Evolutionary conservation across 2,329 filamentous ascomycete genomes (phyloP).

Genomic region (Huntiella bhutanensis): DNA sequence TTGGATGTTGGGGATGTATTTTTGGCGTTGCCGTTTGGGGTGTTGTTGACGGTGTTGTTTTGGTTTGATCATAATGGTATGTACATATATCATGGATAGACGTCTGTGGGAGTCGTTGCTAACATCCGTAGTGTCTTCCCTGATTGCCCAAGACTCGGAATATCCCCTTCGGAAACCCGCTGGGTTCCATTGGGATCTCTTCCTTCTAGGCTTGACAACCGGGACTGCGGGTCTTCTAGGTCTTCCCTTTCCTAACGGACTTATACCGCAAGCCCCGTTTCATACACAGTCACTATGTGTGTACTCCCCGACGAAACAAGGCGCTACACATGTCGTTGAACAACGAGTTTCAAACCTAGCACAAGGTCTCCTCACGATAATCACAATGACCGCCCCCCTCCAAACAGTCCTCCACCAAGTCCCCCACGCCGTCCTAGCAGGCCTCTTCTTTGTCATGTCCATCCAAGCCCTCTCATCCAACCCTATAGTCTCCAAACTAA

Average conservation of each 20-base stretch:
- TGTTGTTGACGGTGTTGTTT: slow-evolving; percentile 68
- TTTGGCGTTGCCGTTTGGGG: slow-evolving; percentile 67
- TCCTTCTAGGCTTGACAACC: slow-evolving; percentile 61
- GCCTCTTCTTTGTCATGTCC: slow-evolving; percentile 73
- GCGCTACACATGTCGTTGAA: slow-evolving; percentile 47
- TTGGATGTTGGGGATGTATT: slow-evolving; percentile 56
- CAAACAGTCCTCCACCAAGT: slow-evolving; percentile 58
- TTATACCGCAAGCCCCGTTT: slow-evolving; percentile 70
- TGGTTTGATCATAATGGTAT: slow-evolving; percentile 78
- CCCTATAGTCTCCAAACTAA: slow-evolving; percentile 55
- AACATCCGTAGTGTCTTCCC: slow-evolving; percentile 43
- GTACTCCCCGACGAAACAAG: slow-evolving; percentile 30
- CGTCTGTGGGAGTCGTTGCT: neutral
- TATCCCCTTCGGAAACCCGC: slow-evolving; percentile 65
- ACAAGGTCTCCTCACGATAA: slow-evolving; percentile 58
- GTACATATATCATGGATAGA: slow-evolving; percentile 11
- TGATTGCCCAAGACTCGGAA: slow-evolving; percentile 68
- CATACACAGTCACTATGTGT: slow-evolving; percentile 61
- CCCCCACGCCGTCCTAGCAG: slow-evolving; percentile 60
- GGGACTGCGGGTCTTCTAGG: slow-evolving; percentile 58
- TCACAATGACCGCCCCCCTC: slow-evolving; percentile 59
- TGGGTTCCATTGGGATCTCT: slow-evolving; percentile 73
- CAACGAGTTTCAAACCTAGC: slow-evolving; percentile 63
- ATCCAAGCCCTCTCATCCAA: slow-evolving; percentile 59
- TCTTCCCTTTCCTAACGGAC: slow-evolving; percentile 63